Evolutionary conservation across 2,329 filamentous ascomycete species (phyloP), one percentile per base, ranked within the genome.

Genomic region (Bisporella sp.): DNA sequence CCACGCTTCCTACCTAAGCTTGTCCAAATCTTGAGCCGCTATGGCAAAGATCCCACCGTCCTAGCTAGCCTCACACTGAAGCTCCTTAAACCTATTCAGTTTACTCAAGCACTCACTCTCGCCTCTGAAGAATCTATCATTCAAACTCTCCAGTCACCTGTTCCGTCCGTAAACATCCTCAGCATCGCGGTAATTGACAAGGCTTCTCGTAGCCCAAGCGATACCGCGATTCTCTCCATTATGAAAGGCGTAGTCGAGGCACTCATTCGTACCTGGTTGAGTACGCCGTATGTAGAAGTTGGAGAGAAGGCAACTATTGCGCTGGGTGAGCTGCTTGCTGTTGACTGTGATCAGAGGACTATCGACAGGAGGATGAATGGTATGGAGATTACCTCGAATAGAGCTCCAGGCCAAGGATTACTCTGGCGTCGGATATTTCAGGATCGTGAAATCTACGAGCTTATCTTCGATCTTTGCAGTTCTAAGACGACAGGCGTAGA

Each of bases 161-260:
- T 77, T 0, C 72, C 78, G 0, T 75, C 77, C 2, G 77, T 77
- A 31, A 81, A 80, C 60, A 67, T 81, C 12, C 74, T 84, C 29
- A 79, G 73, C 59, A 70, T 84, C 57, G 66, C 72, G 48, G 70
- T 84, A 48, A 59, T 84, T 31, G 69, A 76, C 53, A 84, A 83
- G 59, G 79, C 78, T 4, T 67, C 75, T 28, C 62, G 64, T 12
- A 68, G 68, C 4, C 71, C 77, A 9, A 63, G 68, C 46, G 75
- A 81, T 46, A 72, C 73, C 32, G 71, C 73, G 37, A 71, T 76
- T 33, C 64, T 84, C 5, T 74, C 73, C 43, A 69, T 68, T 39
- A 71, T 79, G 63, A 71, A 74, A 39, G 65, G 67, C 3, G 58
- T 82, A 8, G 60, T 83, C 30, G 67, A 71, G 7, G 69, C 69